phyloP scores from a whole-genome alignment of 2,329 filamentous ascomycete species.

The Xylogone sp. region DNA sequence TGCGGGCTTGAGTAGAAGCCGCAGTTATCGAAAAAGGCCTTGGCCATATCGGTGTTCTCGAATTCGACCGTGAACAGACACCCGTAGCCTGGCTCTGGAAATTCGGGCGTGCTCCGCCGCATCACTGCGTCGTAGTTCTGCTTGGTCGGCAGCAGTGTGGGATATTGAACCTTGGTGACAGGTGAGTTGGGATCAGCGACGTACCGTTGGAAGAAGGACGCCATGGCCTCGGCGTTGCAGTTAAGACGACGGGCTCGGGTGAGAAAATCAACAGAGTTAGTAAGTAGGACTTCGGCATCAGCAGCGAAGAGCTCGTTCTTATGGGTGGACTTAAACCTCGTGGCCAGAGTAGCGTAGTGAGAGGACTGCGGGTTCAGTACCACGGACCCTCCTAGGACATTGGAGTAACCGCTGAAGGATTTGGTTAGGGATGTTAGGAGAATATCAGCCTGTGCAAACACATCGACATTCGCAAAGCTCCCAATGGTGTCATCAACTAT shows the following conservation, averaged over 20 bases:
- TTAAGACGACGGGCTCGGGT: slow-evolving; percentile 35
- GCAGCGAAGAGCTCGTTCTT: slow-evolving; percentile 43
- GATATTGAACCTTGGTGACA: slow-evolving; percentile 41
- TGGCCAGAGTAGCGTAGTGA: slow-evolving; percentile 35
- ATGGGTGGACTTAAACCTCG: slow-evolving; percentile 24
- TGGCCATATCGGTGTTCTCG: slow-evolving; percentile 32
- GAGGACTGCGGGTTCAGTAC: slow-evolving; percentile 44
- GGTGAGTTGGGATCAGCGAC: slow-evolving; percentile 18
- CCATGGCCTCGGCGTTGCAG: slow-evolving; percentile 38
- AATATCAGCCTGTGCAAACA: slow-evolving; percentile 44
- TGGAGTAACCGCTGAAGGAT: slow-evolving; percentile 51
- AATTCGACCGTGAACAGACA: slow-evolving; percentile 53
- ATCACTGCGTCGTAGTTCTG: slow-evolving; percentile 22
- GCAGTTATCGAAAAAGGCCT: slow-evolving; percentile 46
- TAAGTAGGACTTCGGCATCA: slow-evolving; percentile 43
- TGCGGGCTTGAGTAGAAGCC: slow-evolving; percentile 49
- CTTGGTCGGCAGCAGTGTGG: slow-evolving; percentile 24
- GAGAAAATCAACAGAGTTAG: slow-evolving; percentile 42
- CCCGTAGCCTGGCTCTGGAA: slow-evolving; percentile 48
- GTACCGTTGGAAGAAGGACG: slow-evolving; percentile 30
- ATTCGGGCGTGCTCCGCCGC: slow-evolving; percentile 33
- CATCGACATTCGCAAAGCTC: slow-evolving; percentile 36
- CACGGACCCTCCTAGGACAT: slow-evolving; percentile 49
- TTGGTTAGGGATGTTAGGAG: slow-evolving; percentile 54
- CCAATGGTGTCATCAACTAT: slow-evolving; percentile 34